Evolutionary conservation across 2,329 filamentous ascomycete species (phyloP).

Genomic region (Aureobasidium sp.): DNA sequence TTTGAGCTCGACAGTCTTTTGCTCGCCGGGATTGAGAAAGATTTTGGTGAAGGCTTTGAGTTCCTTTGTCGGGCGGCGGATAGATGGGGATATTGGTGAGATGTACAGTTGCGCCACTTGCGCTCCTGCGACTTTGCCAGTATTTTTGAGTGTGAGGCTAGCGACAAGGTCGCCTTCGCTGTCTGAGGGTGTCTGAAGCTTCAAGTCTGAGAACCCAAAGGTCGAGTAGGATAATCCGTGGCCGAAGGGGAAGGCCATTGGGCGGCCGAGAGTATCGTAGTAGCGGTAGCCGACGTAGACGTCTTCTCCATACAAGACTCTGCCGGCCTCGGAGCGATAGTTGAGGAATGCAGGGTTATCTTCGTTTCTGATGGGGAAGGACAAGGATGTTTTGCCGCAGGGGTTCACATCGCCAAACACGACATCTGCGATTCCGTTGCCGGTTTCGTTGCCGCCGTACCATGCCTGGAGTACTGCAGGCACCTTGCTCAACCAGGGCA

Average conservation of each 20-base stretch:
- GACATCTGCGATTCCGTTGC: constrained; percentile 72
- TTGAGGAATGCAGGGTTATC: constrained; percentile 62
- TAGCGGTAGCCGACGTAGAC: constrained; percentile 67
- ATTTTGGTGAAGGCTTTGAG: constrained; percentile 64
- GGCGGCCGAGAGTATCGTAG: constrained; percentile 56
- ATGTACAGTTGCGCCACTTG: constrained; percentile 66
- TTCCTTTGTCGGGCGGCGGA: constrained; percentile 64
- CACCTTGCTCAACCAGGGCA: constrained; percentile 62
- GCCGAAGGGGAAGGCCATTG: constrained; percentile 66
- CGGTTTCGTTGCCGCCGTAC: constrained; percentile 84
- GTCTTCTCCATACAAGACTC: constrained; percentile 65
- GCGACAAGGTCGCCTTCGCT: constrained; percentile 45
- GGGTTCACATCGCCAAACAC: constrained; percentile 69
- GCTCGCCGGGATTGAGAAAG: constrained; percentile 50
- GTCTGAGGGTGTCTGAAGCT: constrained; percentile 38
- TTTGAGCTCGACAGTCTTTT: constrained; percentile 49
- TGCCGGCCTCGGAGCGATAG: constrained; percentile 64
- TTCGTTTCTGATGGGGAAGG: constrained; percentile 50
- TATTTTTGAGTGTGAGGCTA: constrained; percentile 48
- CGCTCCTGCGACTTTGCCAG: constrained; percentile 49
- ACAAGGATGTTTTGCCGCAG: constrained; percentile 66
- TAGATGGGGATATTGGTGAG: constrained; percentile 53
- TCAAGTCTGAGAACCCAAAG: constrained; percentile 57
- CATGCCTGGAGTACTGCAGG: constrained; percentile 66
- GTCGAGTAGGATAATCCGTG: constrained; percentile 72